Conservation (phyloP, 2,329 filamentous ascomycete species). For the Diaporthe sp. region DNA sequence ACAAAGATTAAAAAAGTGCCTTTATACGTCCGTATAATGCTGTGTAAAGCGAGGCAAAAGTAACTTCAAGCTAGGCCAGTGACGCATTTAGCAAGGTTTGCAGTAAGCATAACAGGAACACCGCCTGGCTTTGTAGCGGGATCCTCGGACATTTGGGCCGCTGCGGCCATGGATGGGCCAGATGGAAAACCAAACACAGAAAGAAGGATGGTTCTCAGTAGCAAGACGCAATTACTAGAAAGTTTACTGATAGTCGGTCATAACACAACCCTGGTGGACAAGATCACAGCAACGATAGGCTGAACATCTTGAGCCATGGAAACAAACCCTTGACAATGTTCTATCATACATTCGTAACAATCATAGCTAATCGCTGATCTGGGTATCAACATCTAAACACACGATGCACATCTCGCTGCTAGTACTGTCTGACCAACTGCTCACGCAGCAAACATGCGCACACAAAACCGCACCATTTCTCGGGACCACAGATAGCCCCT, state of each 20-base stretch:
- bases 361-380: too few species aligned
- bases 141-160: neutral
- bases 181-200: neutral
- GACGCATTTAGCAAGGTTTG: neutral
- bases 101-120: too few species aligned
- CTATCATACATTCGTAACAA: neutral
- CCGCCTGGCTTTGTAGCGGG: neutral
- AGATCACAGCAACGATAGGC: neutral
- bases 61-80: neutral
- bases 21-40: neutral
- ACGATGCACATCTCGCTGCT: neutral
- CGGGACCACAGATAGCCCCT: too few species aligned
- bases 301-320: neutral
- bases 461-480: neutral
- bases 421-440: neutral
- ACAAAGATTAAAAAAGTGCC: neutral
- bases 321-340: neutral
- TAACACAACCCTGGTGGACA: neutral
- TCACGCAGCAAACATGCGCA: neutral
- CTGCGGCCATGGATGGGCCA: neutral
- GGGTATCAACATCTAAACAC: constrained; percentile 4
- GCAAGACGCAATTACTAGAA: too few species aligned
- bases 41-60: neutral
- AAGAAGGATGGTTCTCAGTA: too few species aligned
- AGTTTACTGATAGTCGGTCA: too few species aligned